phyloP scores from a whole-genome alignment of 2,329 filamentous ascomycete genomes.

The Cordyceps fumosorosea region DNA sequence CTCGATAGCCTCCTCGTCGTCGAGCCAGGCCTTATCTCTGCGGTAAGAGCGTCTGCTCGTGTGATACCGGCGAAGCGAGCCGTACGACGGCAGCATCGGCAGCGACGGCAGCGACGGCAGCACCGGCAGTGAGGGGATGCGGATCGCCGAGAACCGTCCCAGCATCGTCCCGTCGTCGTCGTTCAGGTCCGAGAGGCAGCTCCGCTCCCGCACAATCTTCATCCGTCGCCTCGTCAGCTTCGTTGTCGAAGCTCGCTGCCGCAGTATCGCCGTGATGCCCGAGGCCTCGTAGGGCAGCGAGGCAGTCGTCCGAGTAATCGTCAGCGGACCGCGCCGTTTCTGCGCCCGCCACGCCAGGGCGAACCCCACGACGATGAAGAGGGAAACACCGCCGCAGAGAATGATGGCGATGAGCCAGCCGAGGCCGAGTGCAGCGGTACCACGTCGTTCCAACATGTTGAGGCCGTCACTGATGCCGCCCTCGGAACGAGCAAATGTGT shows the following conservation, averaged over 20 bases:
- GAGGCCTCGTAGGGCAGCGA: slow-evolving; percentile 6
- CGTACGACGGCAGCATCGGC: slow-evolving; percentile 27
- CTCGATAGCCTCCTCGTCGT: slow-evolving; percentile 39
- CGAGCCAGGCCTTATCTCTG: slow-evolving; percentile 36
- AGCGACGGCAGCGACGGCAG: slow-evolving; percentile 26
- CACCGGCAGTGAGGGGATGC: slow-evolving; percentile 20
- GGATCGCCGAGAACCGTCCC: slow-evolving; percentile 26
- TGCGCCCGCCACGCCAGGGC: slow-evolving; percentile 34
- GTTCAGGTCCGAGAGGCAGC: not conserved
- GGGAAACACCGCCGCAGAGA: slow-evolving; percentile 39
- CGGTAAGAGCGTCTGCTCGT: slow-evolving; percentile 21
- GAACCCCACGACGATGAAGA: slow-evolving; percentile 37
- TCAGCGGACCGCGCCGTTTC: slow-evolving; percentile 16
- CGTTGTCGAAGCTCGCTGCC: slow-evolving; percentile 18
- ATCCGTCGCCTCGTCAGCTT: slow-evolving; percentile 27
- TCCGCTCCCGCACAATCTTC: slow-evolving; percentile 2
- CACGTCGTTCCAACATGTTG: not conserved
- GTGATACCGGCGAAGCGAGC: slow-evolving; percentile 21
- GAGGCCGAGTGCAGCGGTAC: slow-evolving; percentile 21
- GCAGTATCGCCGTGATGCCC: slow-evolving; percentile 2
- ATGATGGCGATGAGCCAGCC: slow-evolving; percentile 40
- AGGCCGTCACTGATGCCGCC: not conserved
- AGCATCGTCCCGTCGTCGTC: slow-evolving; percentile 4
- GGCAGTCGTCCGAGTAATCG: slow-evolving; percentile 14
- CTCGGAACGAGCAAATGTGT: not conserved